A percentile compares a stretch with the other conserved stretches of the same genome.
These are phyloP conservation scores for Lactarius evosmus DNA, from an alignment of 768 basidiomycete genomes.

Conservation along the genomic window DNA sequence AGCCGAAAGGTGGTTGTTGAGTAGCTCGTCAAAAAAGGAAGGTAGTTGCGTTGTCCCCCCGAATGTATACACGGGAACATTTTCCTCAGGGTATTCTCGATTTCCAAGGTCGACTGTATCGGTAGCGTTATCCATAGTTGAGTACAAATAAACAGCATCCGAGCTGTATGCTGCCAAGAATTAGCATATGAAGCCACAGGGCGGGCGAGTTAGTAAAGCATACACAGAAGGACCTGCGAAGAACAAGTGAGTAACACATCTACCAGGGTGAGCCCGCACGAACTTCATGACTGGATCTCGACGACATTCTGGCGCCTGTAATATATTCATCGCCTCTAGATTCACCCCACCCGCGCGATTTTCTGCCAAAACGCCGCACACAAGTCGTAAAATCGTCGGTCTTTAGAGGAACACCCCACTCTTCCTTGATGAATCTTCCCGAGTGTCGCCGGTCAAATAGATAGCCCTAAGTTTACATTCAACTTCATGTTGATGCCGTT, in stretches of 20 bases:
- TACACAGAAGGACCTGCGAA: constrained; percentile 60
- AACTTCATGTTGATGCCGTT: constrained; percentile 15
- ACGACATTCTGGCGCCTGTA: constrained; percentile 71
- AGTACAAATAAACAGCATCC: constrained; percentile 72
- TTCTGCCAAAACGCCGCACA: constrained; percentile 73
- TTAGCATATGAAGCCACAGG: not conserved
- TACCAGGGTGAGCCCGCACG: constrained; percentile 22
- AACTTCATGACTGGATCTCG: constrained; percentile 73
- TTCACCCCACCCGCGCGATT: constrained; percentile 37
- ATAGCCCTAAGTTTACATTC: constrained; percentile 52
- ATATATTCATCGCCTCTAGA: constrained; percentile 54
- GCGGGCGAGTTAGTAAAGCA: constrained; percentile 30
- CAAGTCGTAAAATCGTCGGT: constrained; percentile 63
- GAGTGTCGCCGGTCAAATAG: constrained; percentile 80
- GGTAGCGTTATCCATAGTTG: constrained; percentile 60
- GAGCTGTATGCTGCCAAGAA: constrained; percentile 57
- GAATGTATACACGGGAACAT: not conserved
- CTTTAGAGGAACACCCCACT: constrained; percentile 64
- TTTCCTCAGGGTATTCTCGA: constrained; percentile 28
- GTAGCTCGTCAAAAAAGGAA: not conserved
- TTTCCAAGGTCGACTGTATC: constrained; percentile 20
- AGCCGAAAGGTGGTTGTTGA: constrained; percentile 1
- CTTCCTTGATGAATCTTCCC: constrained; percentile 54
- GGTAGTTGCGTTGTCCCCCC: not conserved
- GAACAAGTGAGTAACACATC: constrained; percentile 24